phyloP scores from a whole-genome alignment of 345 rosid species.

The Hibiscus trionum region DNA sequence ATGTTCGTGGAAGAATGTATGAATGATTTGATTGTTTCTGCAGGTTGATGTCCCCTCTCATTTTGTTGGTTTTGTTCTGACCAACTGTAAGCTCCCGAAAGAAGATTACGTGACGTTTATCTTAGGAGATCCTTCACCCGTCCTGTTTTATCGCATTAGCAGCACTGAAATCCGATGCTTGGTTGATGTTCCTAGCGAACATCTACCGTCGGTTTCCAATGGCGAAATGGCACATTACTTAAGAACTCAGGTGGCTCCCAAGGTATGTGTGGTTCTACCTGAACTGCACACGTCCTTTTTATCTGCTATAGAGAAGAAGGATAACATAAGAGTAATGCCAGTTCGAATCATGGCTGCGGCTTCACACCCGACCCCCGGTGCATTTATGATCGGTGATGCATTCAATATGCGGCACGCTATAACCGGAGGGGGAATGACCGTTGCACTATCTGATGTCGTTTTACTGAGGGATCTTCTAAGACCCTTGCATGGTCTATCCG shows the following conservation, averaged over 20 bases:
- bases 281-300: conserved; percentile 31
- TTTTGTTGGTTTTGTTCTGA: conserved; percentile 56
- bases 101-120: conserved; percentile 46
- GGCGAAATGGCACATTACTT: conserved; percentile 65
- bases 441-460: conserved; percentile 14
- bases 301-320: conserved; percentile 34
- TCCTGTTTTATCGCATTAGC: conserved; percentile 49
- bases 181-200: conserved; percentile 26
- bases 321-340: conserved; percentile 34
- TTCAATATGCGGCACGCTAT: conserved; percentile 32
- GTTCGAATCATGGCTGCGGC: conserved; percentile 45
- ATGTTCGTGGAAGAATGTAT: not conserved
- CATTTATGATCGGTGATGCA: conserved; percentile 12
- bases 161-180: conserved; percentile 17
- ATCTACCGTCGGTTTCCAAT: conserved; percentile 49
- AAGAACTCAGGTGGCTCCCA: conserved; percentile 16
- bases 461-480: conserved; percentile 13
- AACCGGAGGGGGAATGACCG: conserved; percentile 21
- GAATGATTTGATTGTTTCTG: not conserved
- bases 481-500: not conserved
- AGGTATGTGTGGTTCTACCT: conserved; percentile 30
- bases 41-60: conserved; percentile 59
- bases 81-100: conserved; percentile 54
- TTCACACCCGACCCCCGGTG: conserved; percentile 20
- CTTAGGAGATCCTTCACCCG: conserved; percentile 49